Evolutionary conservation across 1,284 basidiomycete genomes (phyloP).

Genomic region (Apiotrichum mycotoxinovorans): DNA sequence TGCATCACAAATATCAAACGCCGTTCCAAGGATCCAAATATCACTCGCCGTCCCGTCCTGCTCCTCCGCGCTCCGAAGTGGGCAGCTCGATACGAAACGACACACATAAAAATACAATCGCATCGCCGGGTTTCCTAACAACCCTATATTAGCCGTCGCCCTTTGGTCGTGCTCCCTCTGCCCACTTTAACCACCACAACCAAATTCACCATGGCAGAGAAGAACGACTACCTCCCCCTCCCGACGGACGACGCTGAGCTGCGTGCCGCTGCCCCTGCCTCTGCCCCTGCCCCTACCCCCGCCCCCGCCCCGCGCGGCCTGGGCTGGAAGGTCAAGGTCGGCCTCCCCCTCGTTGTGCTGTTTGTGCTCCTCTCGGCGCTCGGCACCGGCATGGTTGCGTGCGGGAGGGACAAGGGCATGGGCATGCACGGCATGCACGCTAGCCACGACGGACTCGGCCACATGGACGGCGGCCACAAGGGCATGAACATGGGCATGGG

Average conservation of each 20-base stretch:
- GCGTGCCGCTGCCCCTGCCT: not conserved
- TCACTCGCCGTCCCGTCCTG: no score
- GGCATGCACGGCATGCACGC: not conserved
- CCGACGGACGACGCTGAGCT: not conserved
- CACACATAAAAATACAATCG: no score
- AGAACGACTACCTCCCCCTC: not conserved
- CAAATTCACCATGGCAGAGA: not conserved
- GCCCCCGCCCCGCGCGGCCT: not conserved
- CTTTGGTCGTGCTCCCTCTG: not conserved
- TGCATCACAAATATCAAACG: no score
- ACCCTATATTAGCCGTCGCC: no score
- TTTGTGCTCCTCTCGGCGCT: conserved; percentile 13
- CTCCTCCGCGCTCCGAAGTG: no score
- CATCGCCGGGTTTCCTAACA: no score
- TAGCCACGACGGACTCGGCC: no score
- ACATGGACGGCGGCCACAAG: not conserved
- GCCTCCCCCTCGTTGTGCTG: conserved; percentile 11
- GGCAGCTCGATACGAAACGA: no score
- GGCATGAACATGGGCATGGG: not conserved
- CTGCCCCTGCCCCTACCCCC: no score
- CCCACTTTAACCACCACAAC: not conserved
- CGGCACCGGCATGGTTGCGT: conserved; percentile 6
- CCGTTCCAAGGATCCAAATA: no score
- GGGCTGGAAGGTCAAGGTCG: not conserved
- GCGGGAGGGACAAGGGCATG: not conserved